Evolutionary conservation across 108 stramenopile species (phyloP).

Genomic region (Nannochloropsis salina): DNA sequence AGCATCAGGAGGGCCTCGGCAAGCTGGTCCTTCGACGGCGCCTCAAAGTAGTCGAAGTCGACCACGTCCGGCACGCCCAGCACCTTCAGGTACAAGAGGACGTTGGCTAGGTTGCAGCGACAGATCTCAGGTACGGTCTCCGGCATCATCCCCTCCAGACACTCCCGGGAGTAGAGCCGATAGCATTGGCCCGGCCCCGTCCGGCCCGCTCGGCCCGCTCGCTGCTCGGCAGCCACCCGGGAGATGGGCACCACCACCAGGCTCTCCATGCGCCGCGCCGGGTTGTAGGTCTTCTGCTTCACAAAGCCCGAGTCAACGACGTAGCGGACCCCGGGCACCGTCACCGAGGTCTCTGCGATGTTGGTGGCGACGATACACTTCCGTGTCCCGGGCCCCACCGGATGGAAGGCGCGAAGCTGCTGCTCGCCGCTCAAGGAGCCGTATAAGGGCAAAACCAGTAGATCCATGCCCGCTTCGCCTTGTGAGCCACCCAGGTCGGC

Average conservation of each 20-base stretch:
- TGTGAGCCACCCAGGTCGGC: background rate
- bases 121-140: conserved; percentile 78
- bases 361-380: conserved; percentile 81
- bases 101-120: conserved; percentile 72
- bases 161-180: conserved; percentile 57
- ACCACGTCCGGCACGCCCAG: conserved; percentile 80
- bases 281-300: conserved; percentile 71
- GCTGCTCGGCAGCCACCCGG: conserved; percentile 52
- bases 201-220: conserved; percentile 59
- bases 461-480: conserved; percentile 21
- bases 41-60: conserved; percentile 79
- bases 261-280: conserved; percentile 40
- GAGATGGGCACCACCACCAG: conserved; percentile 50
- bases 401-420: conserved; percentile 49
- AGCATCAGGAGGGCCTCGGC: conserved; percentile 47
- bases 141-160: conserved; percentile 41
- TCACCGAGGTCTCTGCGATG: conserved; percentile 96
- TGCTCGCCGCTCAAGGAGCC: conserved; percentile 68
- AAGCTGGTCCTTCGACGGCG: conserved; percentile 61
- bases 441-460: conserved; percentile 74
- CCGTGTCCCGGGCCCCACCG: conserved; percentile 34
- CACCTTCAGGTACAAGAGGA: conserved; percentile 76
- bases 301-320: conserved; percentile 91
- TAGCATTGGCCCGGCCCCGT: conserved; percentile 59
- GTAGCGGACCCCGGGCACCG: conserved; percentile 80